Conservation (phyloP, 163 green algal genomes). For the Trebouxia gelatinosa region DNA sequence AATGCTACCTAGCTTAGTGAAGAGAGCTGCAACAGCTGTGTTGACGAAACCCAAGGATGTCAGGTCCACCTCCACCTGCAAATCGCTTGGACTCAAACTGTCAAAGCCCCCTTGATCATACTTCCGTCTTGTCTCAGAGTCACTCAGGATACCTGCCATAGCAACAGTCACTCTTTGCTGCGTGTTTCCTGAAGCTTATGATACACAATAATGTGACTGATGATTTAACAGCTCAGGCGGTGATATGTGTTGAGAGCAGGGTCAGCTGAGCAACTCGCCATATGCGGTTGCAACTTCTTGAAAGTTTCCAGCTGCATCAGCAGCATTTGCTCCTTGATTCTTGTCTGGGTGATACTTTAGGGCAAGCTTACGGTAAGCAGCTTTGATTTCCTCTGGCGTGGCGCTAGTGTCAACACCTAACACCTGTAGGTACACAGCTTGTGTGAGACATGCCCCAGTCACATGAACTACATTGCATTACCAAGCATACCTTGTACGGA, state of each 20-base stretch:
- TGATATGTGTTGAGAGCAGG: too few relatives aligned
- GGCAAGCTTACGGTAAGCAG: constrained; percentile 46
- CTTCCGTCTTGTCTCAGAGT: constrained; percentile 42
- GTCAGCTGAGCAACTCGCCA: too few relatives aligned
- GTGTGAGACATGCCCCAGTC: background rate
- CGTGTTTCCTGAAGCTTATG: too few relatives aligned
- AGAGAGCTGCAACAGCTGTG: constrained; percentile 47
- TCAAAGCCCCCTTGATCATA: constrained; percentile 50
- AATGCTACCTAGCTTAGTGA: constrained; percentile 39
- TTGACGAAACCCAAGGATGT: constrained; percentile 29
- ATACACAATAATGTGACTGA: too few relatives aligned
- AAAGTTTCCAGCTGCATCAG: constrained; percentile 43
- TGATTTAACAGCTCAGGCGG: too few relatives aligned
- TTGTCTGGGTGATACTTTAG: constrained; percentile 44
- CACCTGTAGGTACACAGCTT: too few relatives aligned
- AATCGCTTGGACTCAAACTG: constrained; percentile 37
- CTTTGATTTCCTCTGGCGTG: constrained; percentile 39
- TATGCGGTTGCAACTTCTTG: constrained; percentile 39
- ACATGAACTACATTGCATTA: background rate
- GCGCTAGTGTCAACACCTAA: too few relatives aligned
- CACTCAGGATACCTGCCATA: constrained; percentile 35
- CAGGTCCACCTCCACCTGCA: constrained; percentile 42
- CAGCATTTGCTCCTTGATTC: constrained; percentile 35
- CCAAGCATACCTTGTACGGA: too few relatives aligned
- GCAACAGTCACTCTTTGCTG: too few relatives aligned